phyloP scores from a whole-genome alignment of 192 early-diverging fungal species.

The Umbelopsis sp. region DNA sequence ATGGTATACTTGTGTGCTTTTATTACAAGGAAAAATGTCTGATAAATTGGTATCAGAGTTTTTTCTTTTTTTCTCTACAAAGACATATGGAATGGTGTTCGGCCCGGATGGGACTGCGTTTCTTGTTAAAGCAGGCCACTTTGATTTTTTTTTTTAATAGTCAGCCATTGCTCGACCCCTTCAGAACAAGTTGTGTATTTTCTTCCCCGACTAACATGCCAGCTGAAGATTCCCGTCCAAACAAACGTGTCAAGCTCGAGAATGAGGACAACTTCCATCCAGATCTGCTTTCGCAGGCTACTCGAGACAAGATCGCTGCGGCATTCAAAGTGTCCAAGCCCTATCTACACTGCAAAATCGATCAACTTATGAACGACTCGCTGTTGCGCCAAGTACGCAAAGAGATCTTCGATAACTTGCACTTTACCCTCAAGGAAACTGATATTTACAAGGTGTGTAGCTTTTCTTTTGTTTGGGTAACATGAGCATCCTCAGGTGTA shows the following conservation, averaged over 20 bases:
- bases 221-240: constrained; percentile 18
- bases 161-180: no score
- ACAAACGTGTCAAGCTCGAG: constrained; percentile 25
- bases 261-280: constrained; percentile 20
- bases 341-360: constrained; percentile 67
- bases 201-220: constrained; percentile 8
- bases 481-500: no score
- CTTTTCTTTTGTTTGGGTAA: background rate
- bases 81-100: no score
- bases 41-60: no score
- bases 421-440: constrained; percentile 83
- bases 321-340: constrained; percentile 49
- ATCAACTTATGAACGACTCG: constrained; percentile 58
- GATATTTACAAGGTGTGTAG: constrained; percentile 71
- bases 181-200: background rate
- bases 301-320: background rate
- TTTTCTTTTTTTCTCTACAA: no score
- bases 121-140: no score
- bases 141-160: no score
- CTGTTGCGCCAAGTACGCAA: constrained; percentile 64
- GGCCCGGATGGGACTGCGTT: no score
- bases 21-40: no score
- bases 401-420: constrained; percentile 64
- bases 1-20: no score
- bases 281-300: constrained; percentile 1